Percentiles rank a stretch among this genome's conserved stretches.
phyloP scores from a whole-genome alignment of 164 flowering plant genomes.

The Cinnamomum chago region DNA sequence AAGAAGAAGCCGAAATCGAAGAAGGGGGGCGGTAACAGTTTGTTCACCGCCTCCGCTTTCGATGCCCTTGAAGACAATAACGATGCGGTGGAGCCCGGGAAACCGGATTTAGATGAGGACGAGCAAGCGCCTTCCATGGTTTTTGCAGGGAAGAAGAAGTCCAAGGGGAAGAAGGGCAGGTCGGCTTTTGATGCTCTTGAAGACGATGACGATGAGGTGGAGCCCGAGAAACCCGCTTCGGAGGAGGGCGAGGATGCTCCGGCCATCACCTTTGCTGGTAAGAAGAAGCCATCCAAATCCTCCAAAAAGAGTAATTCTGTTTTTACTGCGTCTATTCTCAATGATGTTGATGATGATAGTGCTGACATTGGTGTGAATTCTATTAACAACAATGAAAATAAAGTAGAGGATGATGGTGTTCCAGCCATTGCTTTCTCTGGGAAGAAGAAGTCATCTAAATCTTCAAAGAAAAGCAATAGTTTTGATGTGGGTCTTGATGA shows the following conservation, averaged over 20 bases:
- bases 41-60: slow-evolving; percentile 22
- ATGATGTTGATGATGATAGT: slow-evolving; percentile 19
- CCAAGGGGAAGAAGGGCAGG: slow-evolving; percentile 23
- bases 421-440: slow-evolving; percentile 34
- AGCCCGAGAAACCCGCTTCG: slow-evolving; percentile 2
- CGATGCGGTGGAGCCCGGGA: slow-evolving; percentile 2
- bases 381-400: slow-evolving; percentile 16
- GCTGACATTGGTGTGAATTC: neutral
- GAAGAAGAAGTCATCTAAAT: slow-evolving; percentile 38
- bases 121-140: neutral
- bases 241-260: slow-evolving; percentile 27
- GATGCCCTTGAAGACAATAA: slow-evolving; percentile 25
- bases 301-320: slow-evolving; percentile 26
- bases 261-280: slow-evolving; percentile 32
- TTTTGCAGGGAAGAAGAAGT: slow-evolving; percentile 38
- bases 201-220: slow-evolving; percentile 10
- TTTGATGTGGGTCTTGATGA: slow-evolving; percentile 5
- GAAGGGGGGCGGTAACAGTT: slow-evolving; percentile 20
- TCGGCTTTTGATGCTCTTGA: slow-evolving; percentile 14
- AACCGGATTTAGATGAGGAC: neutral
- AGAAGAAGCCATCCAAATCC: slow-evolving; percentile 42
- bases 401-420: slow-evolving; percentile 22
- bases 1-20: slow-evolving; percentile 41
- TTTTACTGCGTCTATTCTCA: slow-evolving; percentile 16
- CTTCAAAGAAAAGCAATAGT: slow-evolving; percentile 7